Evolutionary conservation across 805 yeast genomes (phyloP), one percentile per base, ranked within the genome.

Genomic region (Saturnispora saitoi): DNA sequence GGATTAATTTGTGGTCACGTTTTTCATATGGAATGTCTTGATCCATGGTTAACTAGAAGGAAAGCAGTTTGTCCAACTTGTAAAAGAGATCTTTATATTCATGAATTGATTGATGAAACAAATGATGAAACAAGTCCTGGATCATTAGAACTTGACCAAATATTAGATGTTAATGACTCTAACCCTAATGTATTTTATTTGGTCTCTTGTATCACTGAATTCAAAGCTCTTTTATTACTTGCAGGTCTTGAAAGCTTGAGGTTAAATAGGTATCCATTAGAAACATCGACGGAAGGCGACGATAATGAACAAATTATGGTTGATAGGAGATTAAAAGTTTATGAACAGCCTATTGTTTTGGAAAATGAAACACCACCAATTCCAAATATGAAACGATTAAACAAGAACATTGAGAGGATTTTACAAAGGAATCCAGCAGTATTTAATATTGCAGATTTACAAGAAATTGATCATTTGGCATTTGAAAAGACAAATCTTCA

Each of bases 41-140:
- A 83, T 54, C 90, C 90, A 2, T 86, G 95, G 95, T 68, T 86
- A 42, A 80, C 78, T 2, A 76, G 77, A 53, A 70, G 91, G 55
- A 73, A 83, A 42, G 90, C 89, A 0, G 81, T 86, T 56, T 86
- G 95, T 61, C 95, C 95, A 8, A 78, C 82, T 70, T 86, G 95
- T 65, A 84, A 86, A 58, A 67, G 82, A 30, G 88, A 81, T 60
- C 58, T 59, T 43, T 59, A 62, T 39, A 43, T 59, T 30, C 51
- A 50, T 15, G 59, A 59, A 2, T 50, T 50, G 22, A 47, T 50
- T 15, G 56, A 42, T 14, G 54, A 49, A 1, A 37, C 53, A 4
- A 51, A 50, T 28, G 48, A 19, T 24, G 40, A 10, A 7, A 43
- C 48, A 4, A 24, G 38, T 14, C 52, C 57, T 4, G 57, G 54